Percentiles rank a stretch among this genome's conserved stretches.
Evolutionary conservation across 306 rosid genomes (phyloP).

Genomic region (Canavalia ensiformis): DNA sequence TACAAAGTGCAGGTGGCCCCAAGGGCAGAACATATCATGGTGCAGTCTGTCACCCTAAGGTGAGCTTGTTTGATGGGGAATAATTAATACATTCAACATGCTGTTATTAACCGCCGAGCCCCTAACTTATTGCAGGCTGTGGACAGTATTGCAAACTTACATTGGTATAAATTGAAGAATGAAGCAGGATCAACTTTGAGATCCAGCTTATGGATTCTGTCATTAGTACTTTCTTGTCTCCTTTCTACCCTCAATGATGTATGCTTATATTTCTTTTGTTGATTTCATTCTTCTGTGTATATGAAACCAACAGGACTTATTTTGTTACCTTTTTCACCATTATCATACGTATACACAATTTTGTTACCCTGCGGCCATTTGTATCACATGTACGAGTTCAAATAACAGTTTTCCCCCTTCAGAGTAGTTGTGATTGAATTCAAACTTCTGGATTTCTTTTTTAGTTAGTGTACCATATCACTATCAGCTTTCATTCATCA

Average conservation of each 20-base stretch:
- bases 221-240: not conserved
- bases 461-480: not conserved
- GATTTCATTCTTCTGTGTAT: slow-evolving; percentile 38
- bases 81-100: not conserved
- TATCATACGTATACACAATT: slow-evolving; percentile 14
- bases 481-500: not conserved
- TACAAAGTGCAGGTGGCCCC: slow-evolving; percentile 36
- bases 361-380: slow-evolving; percentile 37
- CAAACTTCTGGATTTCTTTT: not conserved
- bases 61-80: slow-evolving; percentile 38
- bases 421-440: not conserved
- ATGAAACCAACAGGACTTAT: slow-evolving; percentile 22
- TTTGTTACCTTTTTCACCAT: slow-evolving; percentile 19
- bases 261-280: not conserved
- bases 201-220: slow-evolving; percentile 38
- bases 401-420: not conserved
- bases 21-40: not conserved
- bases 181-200: slow-evolving; percentile 48
- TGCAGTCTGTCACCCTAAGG: slow-evolving; percentile 46
- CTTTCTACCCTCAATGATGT: slow-evolving; percentile 22
- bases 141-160: slow-evolving; percentile 16
- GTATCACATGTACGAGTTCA: slow-evolving; percentile 25
- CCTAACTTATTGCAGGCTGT: slow-evolving; percentile 49
- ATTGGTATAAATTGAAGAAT: slow-evolving; percentile 41
- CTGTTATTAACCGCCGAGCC: slow-evolving; percentile 18